phyloP scores from a whole-genome alignment of 192 early-diverging fungal species.

The Coemansia sp. region DNA sequence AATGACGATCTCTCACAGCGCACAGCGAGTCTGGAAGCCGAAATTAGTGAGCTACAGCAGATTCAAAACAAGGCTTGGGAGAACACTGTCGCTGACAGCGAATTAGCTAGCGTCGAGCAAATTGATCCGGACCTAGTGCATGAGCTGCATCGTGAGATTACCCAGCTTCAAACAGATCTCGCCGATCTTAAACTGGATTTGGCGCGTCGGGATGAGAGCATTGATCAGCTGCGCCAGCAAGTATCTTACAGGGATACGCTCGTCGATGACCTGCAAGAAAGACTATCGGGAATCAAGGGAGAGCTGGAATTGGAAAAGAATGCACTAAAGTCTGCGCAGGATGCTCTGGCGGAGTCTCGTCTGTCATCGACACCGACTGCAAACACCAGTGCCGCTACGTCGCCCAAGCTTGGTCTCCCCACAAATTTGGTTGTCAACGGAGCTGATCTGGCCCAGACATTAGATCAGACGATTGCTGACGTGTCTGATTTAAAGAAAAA shows the following conservation, averaged over 20 bases:
- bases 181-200: slow-evolving; percentile 17
- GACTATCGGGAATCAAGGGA: slow-evolving; percentile 7
- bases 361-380: not conserved
- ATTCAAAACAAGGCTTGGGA: not conserved
- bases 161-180: slow-evolving; percentile 11
- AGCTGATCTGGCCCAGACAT: slow-evolving; percentile 4
- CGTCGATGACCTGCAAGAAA: slow-evolving; percentile 19
- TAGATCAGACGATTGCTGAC: slow-evolving; percentile 6
- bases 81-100: not conserved
- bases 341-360: slow-evolving; percentile 1
- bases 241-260: slow-evolving; percentile 14
- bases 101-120: not conserved
- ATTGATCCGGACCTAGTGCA: not conserved
- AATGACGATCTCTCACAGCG: slow-evolving; percentile 40
- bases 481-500: slow-evolving; percentile 14
- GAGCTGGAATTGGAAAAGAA: slow-evolving; percentile 7
- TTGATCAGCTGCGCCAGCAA: slow-evolving; percentile 24
- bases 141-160: not conserved
- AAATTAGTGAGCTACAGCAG: slow-evolving; percentile 4
- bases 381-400: slow-evolving; percentile 8
- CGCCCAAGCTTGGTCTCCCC: slow-evolving; percentile 14
- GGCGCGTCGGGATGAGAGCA: slow-evolving; percentile 6
- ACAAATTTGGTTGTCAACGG: slow-evolving; percentile 1
- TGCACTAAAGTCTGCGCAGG: slow-evolving; percentile 9
- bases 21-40: slow-evolving; percentile 32